phyloP scores from a whole-genome alignment of 202 grass and related monocot genomes.

The Musa balbisiana region DNA sequence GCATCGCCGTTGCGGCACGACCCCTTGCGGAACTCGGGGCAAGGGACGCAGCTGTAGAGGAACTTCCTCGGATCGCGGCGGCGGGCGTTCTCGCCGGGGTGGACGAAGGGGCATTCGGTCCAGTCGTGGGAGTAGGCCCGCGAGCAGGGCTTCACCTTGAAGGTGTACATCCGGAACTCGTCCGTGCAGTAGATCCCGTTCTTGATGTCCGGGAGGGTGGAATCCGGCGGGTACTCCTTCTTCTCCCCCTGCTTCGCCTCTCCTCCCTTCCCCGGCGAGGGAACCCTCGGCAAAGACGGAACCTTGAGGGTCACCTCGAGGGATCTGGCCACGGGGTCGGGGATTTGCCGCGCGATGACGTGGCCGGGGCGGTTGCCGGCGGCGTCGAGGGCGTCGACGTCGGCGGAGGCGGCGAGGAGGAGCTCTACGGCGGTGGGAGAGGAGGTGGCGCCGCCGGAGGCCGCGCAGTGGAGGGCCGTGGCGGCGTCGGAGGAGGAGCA shows the following conservation, averaged over 20 bases:
- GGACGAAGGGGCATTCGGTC: constrained; percentile 7
- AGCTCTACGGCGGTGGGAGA: not conserved
- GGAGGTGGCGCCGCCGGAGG: not conserved
- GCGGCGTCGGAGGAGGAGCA: not conserved
- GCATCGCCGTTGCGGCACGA: constrained; percentile 6
- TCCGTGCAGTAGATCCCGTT: constrained; percentile 9
- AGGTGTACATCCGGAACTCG: constrained; percentile 11
- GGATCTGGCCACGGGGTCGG: not conserved
- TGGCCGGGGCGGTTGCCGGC: not conserved
- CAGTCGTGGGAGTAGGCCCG: constrained; percentile 8
- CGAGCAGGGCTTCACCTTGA: constrained; percentile 14
- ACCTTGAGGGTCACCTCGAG: constrained; percentile 3
- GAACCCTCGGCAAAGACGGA: not conserved
- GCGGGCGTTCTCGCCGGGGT: constrained; percentile 9
- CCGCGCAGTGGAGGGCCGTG: constrained; percentile 4
- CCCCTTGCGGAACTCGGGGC: constrained; percentile 8
- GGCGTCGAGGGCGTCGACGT: constrained; percentile 4
- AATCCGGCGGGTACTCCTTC: constrained; percentile 9
- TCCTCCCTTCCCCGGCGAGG: not conserved
- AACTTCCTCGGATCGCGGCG: constrained; percentile 8
- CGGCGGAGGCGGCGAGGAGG: constrained; percentile 1
- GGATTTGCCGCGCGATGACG: not conserved
- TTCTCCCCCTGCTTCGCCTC: constrained; percentile 2
- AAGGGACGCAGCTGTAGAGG: constrained; percentile 5
- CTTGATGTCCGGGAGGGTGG: constrained; percentile 6